These are phyloP conservation scores for Aureobasidium sp. DNA, from an alignment of 2,329 filamentous ascomycete species.

Conservation along the genomic window DNA sequence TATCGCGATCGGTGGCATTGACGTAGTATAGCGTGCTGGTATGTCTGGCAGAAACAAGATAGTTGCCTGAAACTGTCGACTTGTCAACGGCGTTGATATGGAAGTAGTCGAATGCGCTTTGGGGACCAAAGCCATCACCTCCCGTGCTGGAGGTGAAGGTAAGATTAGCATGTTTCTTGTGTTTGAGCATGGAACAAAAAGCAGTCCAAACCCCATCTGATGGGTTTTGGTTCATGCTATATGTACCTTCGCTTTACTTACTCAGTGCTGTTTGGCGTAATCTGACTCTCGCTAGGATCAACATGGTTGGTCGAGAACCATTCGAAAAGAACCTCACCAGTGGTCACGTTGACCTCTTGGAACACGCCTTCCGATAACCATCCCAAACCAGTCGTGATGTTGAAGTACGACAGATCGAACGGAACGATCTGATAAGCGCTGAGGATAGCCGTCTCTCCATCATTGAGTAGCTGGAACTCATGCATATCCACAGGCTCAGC, in stretches of 20 bases:
- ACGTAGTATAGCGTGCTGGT: conserved; percentile 40
- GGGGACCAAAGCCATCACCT: conserved; percentile 36
- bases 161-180: too few relatives aligned
- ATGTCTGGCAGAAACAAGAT: conserved; percentile 45
- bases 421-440: conserved; percentile 22
- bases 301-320: conserved; percentile 48
- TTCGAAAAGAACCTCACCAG: conserved; percentile 47
- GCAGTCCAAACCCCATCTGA: too few relatives aligned
- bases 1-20: conserved; percentile 36
- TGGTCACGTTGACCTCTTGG: conserved; percentile 37
- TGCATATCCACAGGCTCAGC: conserved; percentile 34
- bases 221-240: too few relatives aligned
- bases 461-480: conserved; percentile 36
- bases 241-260: too few relatives aligned
- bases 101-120: conserved; percentile 43
- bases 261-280: conserved; percentile 28
- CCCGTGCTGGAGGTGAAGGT: conserved; percentile 16
- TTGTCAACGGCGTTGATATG: conserved; percentile 50
- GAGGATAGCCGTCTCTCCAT: conserved; percentile 27
- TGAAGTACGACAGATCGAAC: conserved; percentile 33
- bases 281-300: conserved; percentile 34
- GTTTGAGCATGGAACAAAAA: too few relatives aligned
- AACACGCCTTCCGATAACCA: conserved; percentile 35
- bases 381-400: conserved; percentile 30
- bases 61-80: conserved; percentile 36